Evolutionary conservation across 495 filamentous ascomycete species (phyloP).

Genomic region (Talaromyces adpressus): DNA sequence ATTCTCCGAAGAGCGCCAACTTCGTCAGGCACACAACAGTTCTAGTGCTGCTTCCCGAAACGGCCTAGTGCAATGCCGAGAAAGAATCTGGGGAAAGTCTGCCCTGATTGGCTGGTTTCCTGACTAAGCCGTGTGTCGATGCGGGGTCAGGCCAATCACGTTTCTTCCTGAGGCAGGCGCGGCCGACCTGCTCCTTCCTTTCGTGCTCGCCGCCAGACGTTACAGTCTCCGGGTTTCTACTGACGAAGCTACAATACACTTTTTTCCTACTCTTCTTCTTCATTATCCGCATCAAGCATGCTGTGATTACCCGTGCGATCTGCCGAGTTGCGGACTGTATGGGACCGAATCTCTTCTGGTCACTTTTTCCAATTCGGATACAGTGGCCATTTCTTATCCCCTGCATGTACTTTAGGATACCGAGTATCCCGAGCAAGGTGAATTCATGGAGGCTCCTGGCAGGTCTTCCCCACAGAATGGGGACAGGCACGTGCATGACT

Average conservation of each 20-base stretch:
- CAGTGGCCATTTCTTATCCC: background rate
- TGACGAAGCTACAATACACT: background rate
- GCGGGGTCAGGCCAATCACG: slow-evolving; percentile 1
- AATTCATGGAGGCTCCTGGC: background rate
- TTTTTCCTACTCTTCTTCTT: background rate
- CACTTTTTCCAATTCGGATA: background rate
- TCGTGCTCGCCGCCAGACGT: background rate
- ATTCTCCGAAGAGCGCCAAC: background rate
- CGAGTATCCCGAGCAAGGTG: background rate
- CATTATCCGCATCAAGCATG: background rate
- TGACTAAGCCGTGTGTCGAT: background rate
- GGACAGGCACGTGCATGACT: background rate
- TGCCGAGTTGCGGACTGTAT: background rate
- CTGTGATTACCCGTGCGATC: background rate
- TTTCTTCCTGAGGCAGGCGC: background rate
- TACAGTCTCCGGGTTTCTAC: background rate
- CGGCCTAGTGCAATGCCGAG: background rate
- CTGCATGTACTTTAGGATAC: background rate
- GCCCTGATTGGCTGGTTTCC: background rate
- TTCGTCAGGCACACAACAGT: background rate
- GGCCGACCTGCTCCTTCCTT: background rate
- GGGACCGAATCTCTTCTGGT: background rate
- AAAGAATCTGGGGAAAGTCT: slow-evolving; percentile 3
- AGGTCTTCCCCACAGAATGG: background rate
- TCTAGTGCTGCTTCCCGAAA: background rate